Evolutionary conservation across 2,329 filamentous ascomycete genomes (phyloP), one percentile per base, ranked within the genome.

Genomic region (Arthrobotrys conoides): DNA sequence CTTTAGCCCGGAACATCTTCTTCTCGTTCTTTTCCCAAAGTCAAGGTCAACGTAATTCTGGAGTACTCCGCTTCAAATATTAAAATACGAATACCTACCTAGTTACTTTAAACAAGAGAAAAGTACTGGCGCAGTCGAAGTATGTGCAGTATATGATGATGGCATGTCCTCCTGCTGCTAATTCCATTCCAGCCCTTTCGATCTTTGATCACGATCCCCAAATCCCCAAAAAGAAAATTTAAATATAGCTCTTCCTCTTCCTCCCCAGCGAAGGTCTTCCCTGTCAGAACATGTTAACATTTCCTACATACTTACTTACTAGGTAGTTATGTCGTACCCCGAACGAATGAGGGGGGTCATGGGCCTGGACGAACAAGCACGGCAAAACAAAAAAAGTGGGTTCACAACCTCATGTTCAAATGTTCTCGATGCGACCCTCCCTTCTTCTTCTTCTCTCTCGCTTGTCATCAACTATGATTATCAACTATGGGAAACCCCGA

Each of bases 361-460:
- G 41, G 41, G 44, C 41, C n/a, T 46, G 41, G 41, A 46, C 27
- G 33, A 20, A 18, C n/a, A 46, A 46, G 8, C 44, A 46, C 8
- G 44, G 44, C 44, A 46, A 46, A 38, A 38, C 2, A 38, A 38
- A 44, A 36, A 24, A 44, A 41, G 36, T 41, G 36, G 36, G 57
- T 61, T 22, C 36, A n/a, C 36, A 24, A 27, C 36, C 36, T 44
- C 30, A 59, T 59, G 57, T 61, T 18, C 57, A 44, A 44, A 18
- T 27, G 33, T 46, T 55, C 49, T 66, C 59, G 64, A 76, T 76
- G 66, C 57, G 71, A 76, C 71, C 71, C 48, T 51, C 48, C 48
- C 12, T 41, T 41, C 3, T 9, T n/a, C 9, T 20, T 5, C 18
- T 46, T 10, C 66, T 71, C 72, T 69, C 46, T 51, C 33, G 24